Conservation (phyloP, 2,329 filamentous ascomycete genomes). For the Ilyonectria destructans region DNA sequence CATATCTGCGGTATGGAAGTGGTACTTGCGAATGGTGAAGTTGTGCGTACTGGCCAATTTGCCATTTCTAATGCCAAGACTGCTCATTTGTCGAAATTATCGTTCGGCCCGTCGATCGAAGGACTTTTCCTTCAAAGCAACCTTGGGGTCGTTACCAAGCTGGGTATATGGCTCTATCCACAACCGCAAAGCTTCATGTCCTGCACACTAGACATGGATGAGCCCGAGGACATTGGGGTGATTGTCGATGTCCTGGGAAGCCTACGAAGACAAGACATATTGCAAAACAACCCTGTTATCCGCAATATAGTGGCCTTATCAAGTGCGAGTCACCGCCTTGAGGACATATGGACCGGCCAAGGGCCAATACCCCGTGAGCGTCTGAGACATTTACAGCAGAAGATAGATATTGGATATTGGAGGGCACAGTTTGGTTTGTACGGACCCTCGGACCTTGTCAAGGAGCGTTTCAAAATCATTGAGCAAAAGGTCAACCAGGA, state of each 20-base stretch:
- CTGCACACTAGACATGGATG: constrained; percentile 12
- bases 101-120: constrained; percentile 25
- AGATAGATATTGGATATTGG: constrained; percentile 15
- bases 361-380: constrained; percentile 7
- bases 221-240: constrained; percentile 17
- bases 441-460: constrained; percentile 11
- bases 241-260: constrained; percentile 14
- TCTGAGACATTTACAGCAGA: constrained; percentile 11
- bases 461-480: constrained; percentile 11
- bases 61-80: constrained; percentile 16
- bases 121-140: constrained; percentile 30
- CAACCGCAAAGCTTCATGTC: constrained; percentile 8
- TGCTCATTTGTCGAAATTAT: constrained; percentile 14
- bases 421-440: constrained; percentile 7
- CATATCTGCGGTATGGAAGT: constrained; percentile 25
- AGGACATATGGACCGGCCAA: constrained; percentile 9
- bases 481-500: constrained; percentile 4
- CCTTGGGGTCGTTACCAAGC: constrained; percentile 27
- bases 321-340: too few relatives aligned
- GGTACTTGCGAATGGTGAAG: constrained; percentile 18
- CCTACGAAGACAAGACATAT: constrained; percentile 6
- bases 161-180: constrained; percentile 4
- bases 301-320: too few relatives aligned
- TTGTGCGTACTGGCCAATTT: constrained; percentile 29
- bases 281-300: constrained; percentile 13